Evolutionary conservation across 306 rosid genomes (phyloP), one percentile per base, ranked within the genome.

Genomic region (Prunus padus): DNA sequence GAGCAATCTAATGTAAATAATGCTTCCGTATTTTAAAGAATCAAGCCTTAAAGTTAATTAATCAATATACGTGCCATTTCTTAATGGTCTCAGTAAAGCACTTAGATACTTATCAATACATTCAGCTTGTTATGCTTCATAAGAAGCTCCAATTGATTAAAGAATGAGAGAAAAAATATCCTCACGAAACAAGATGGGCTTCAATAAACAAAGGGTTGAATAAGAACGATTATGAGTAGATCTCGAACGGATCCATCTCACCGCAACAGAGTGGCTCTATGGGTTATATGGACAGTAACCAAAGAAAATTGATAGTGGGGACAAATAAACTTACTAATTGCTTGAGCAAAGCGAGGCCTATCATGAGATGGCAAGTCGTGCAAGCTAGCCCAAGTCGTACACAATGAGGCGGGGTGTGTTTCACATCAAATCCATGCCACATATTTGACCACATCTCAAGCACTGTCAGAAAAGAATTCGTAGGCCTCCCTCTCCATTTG

Each of bases 371-470:
- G 86, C 88, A 93, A 77, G 56, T 81, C 72, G 65, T 74, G 81
- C 91, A 86, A 72, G 86, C 96, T 57, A 87, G 74, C 23, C 98
- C 98, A 74, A 93, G 98, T 80, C 97, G 86, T 67, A n/a, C n/a
- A n/a, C n/a, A n/a, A n/a, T 68, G 71, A 90, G 97, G 73, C 96
- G 90, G 69, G 95, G 98, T 78, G n/a, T n/a, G n/a, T n/a, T n/a
- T n/a, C n/a, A n/a, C n/a, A n/a, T n/a, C n/a, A n/a, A n/a, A n/a
- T n/a, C n/a, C n/a, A n/a, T n/a, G n/a, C n/a, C n/a, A n/a, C n/a
- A n/a, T n/a, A n/a, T n/a, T n/a, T n/a, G n/a, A n/a, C n/a, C n/a
- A n/a, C n/a, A n/a, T n/a, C n/a, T n/a, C n/a, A n/a, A n/a, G n/a
- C n/a, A n/a, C n/a, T n/a, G n/a, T n/a, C n/a, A n/a, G n/a, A n/a